A percentile compares a stretch with the other conserved stretches of the same genome.
Conservation (phyloP, 352 stramenopile species). For the Phytophthora podocarpi region DNA sequence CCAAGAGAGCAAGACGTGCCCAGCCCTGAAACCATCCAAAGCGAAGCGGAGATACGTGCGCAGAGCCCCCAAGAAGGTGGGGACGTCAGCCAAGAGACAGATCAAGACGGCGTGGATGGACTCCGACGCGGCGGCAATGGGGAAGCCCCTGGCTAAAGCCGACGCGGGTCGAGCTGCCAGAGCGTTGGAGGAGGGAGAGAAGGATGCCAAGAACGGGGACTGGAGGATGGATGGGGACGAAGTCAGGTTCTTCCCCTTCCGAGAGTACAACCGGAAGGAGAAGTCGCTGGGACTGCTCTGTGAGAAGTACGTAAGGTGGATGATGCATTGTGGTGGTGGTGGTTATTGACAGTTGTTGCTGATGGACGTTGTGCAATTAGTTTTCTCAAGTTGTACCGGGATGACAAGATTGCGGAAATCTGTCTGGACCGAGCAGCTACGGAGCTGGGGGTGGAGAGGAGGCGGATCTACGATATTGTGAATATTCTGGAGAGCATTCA, state of each 20-base stretch:
- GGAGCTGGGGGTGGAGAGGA: constrained; percentile 89
- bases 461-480: constrained; percentile 98
- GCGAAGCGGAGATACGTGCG: constrained; percentile 70
- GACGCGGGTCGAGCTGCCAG: constrained; percentile 10
- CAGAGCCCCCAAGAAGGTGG: constrained; percentile 60
- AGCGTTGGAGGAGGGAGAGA: constrained; percentile 6
- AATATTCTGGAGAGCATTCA: constrained; percentile 97
- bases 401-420: constrained; percentile 73
- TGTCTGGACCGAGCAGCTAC: constrained; percentile 72
- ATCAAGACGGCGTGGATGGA: constrained; percentile 43
- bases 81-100: constrained; percentile 37
- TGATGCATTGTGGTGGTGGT: background rate
- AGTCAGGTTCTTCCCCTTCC: constrained; percentile 65
- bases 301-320: constrained; percentile 72
- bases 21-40: constrained; percentile 34
- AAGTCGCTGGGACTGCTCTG: constrained; percentile 86
- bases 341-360: constrained; percentile 6
- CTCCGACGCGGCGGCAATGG: constrained; percentile 3
- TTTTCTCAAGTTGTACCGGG: constrained; percentile 79
- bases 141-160: constrained; percentile 7
- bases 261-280: constrained; percentile 89
- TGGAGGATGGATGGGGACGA: constrained; percentile 44
- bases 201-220: constrained; percentile 29
- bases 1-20: constrained; percentile 16
- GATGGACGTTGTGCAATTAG: constrained; percentile 26